Percentiles rank a stretch among this genome's conserved stretches.
Conservation (phyloP, 345 rosid species). For the Rhodomyrtus tomentosa region DNA sequence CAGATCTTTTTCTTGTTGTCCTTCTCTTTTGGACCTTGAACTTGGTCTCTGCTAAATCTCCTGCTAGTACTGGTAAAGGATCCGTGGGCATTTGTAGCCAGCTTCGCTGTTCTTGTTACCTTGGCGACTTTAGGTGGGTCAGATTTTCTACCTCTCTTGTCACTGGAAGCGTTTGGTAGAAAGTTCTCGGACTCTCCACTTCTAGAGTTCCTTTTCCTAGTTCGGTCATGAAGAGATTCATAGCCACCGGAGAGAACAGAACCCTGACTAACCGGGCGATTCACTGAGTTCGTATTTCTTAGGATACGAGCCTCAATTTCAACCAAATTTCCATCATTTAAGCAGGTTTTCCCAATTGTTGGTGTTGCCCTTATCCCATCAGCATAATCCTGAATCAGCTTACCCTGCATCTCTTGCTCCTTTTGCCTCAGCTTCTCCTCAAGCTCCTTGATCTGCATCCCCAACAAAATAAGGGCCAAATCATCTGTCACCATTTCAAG, state of each 20-base stretch:
- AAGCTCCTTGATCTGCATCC: slow-evolving; percentile 66
- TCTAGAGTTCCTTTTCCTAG: slow-evolving; percentile 63
- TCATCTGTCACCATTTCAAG: background rate
- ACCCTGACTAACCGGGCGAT: slow-evolving; percentile 32
- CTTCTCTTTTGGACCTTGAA: slow-evolving; percentile 40
- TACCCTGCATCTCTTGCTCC: slow-evolving; percentile 39
- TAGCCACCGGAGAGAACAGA: slow-evolving; percentile 24
- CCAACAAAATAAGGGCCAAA: background rate
- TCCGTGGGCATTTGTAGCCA: slow-evolving; percentile 18
- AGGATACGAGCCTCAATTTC: slow-evolving; percentile 48
- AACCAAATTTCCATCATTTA: slow-evolving; percentile 25
- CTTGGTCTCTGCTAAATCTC: slow-evolving; percentile 47
- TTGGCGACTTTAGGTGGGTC: slow-evolving; percentile 64
- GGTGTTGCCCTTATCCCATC: slow-evolving; percentile 35
- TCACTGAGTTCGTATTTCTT: slow-evolving; percentile 47
- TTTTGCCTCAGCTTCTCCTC: slow-evolving; percentile 67
- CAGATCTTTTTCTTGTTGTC: slow-evolving; percentile 72
- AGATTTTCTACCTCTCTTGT: slow-evolving; percentile 56
- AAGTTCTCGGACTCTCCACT: slow-evolving; percentile 70
- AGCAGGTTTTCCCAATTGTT: slow-evolving; percentile 27
- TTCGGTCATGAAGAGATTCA: slow-evolving; percentile 17
- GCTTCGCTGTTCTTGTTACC: slow-evolving; percentile 38
- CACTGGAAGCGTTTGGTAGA: slow-evolving; percentile 17
- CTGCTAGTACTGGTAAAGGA: slow-evolving; percentile 19
- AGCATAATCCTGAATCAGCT: slow-evolving; percentile 18